Base-by-base conservation (phyloP, 169 alveolate species). In the Cryptosporidium ubiquitum region DNA sequence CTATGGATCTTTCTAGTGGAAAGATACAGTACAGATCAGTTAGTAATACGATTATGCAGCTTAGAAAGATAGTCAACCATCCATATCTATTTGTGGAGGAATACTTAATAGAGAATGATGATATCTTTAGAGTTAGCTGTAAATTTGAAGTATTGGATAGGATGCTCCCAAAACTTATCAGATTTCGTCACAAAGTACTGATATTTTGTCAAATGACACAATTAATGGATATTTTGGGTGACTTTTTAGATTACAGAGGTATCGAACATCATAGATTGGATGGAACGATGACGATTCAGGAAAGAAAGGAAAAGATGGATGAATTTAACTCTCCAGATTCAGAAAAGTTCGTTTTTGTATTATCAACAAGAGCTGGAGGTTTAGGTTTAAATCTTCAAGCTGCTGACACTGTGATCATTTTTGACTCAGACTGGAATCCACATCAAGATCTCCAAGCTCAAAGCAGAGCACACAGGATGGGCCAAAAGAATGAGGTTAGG, bases 361-460 rank as follows among this genome's bases (percentile, higher is more conserved):
- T 92, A 10, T 92, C 95, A 7, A 92, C 94, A 12, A 79, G 94
- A 37, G 89, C 95, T 14, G 95, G 94, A 12, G 98, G 99, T 0
- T 93, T 96, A 20, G 99, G 99, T 6, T 91, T 97, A 20, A 97
- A 97, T 85, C 94, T 97, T 31, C 96, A 97, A 91, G 95, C 98
- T 0, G 99, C 99, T 3, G 99, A 97, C 91, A 96, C 99, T n/a
- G 99, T 97, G 14, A 95, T 97, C 4, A 94, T 97, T 26, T 97
- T 96, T 86, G 99, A 97, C 86, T 92, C 97, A 31, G 98, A 97
- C 86, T 96, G 98, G 98, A 97, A 97, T 84, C 99, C 99, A 0
- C 96, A 94, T 71, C 96, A 94, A 96, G 99, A 97, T 92, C 92
- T 94, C 26, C 97, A 97, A 86, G 99, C 99, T 4, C 95, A 95